Evolutionary conservation across 2,329 filamentous ascomycete species (phyloP), one percentile per base, ranked within the genome.

Genomic region (Escovopsis sp.): DNA sequence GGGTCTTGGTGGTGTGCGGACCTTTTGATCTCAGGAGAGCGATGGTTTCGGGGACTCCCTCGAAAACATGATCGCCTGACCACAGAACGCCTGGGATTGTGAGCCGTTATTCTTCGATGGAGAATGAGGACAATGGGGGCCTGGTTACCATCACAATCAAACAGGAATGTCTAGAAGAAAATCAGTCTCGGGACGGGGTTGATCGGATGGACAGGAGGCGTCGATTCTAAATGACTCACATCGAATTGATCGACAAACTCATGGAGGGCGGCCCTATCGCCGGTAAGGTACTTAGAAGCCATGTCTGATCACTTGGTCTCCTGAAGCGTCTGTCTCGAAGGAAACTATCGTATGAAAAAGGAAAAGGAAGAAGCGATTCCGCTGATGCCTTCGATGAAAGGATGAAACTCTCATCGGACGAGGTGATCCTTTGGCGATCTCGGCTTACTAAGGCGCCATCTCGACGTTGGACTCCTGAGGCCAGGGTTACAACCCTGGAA

Each of bases 241-340:
- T 98, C 91, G 57, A 95, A 98, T 57, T 77, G 77, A 63, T 85
- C 81, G 46, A 98, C 68, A 59, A 98, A 98, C 40, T 81, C 79
- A 39, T 81, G 74, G 51, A 95, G 84, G 36, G 75, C 84, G 44
- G 74, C 67, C 48, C 73, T 72, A 57, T 96, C 79, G 58, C 88
- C 88, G 32, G 81, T 89, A 49, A 98, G 71, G 57, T 88, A 72
- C 48, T 72, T 72, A n/a, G 34, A 11, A 16, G 34, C 15, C 34
- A 36, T 36, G 2, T 36, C 34, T 2, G 1, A 7, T 12, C 4
- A 14, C 10, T 20, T 6, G 6, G 20, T 20, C 20, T 20, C 20
- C 20, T 20, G 4, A 8, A 7, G 7, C 27, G 5, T 9, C 27
- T 30, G 27, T 30, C 4, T 20, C 20, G 6, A 20, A 20, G 4